phyloP scores from a whole-genome alignment of 441 rosid genomes.

The Erodium trifolium region DNA sequence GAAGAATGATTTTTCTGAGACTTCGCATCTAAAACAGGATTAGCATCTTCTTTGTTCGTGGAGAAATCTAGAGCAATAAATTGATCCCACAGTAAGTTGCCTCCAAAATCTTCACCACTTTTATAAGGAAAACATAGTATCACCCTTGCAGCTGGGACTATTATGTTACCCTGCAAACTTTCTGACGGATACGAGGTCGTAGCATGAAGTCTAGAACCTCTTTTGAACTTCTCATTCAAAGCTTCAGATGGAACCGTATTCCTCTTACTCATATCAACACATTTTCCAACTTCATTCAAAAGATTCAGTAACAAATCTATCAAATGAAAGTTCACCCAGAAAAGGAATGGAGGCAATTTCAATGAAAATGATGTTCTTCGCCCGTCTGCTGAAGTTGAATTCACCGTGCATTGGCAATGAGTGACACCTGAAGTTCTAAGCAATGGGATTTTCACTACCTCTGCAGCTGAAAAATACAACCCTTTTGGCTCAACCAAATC shows the following conservation, averaged over 20 bases:
- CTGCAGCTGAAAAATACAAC: conserved; percentile 31
- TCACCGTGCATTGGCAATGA: conserved; percentile 37
- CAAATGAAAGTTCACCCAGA: conserved; percentile 66
- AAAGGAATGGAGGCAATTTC: conserved; percentile 54
- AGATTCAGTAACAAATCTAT: conserved; percentile 48
- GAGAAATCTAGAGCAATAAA: conserved; percentile 66
- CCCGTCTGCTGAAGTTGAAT: conserved; percentile 36
- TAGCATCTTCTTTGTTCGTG: conserved; percentile 28
- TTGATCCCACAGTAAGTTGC: conserved; percentile 46
- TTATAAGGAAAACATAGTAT: conserved; percentile 69
- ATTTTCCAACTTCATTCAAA: conserved; percentile 40
- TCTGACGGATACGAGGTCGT: conserved; percentile 27
- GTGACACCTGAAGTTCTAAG: conserved; percentile 55
- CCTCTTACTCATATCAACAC: conserved; percentile 26
- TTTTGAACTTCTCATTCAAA: conserved; percentile 24
- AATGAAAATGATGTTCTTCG: conserved; percentile 50
- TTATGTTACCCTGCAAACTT: conserved; percentile 50
- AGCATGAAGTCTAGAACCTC: conserved; percentile 30
- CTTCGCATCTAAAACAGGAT: conserved; percentile 28
- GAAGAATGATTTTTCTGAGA: conserved; percentile 33
- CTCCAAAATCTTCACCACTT: conserved; percentile 30
- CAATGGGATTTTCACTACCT: conserved; percentile 49
- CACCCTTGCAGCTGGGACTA: conserved; percentile 58
- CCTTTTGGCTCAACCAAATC: conserved; percentile 27
- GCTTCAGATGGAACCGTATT: conserved; percentile 21